Conservation (phyloP, 1,284 basidiomycete genomes). For the Ganoderma lucidum region DNA sequence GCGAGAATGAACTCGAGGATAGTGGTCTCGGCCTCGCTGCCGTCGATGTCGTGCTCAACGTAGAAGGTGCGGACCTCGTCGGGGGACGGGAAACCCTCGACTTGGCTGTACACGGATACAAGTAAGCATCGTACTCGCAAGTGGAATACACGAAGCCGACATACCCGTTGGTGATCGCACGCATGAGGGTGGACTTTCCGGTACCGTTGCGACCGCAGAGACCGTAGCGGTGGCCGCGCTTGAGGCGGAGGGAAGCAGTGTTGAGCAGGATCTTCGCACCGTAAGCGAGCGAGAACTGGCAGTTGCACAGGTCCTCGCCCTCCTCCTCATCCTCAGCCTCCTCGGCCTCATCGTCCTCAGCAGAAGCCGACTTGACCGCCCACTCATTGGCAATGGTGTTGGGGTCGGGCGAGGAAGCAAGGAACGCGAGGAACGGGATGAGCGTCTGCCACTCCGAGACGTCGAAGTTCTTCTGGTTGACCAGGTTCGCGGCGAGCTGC, state of each 20-base stretch:
- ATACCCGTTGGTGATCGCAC: constrained; percentile 87
- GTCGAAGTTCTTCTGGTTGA: constrained; percentile 93
- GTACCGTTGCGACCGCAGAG: constrained; percentile 98
- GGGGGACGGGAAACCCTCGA: constrained; percentile 97
- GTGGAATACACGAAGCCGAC: constrained; percentile 22
- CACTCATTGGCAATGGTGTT: constrained; percentile 81
- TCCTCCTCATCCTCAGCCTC: constrained; percentile 92
- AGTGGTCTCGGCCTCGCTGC: constrained; percentile 91
- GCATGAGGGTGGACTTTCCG: constrained; percentile 98
- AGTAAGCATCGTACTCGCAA: constrained; percentile 18
- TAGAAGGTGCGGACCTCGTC: constrained; percentile 98
- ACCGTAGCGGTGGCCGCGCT: constrained; percentile 99
- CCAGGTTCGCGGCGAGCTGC: constrained; percentile 84
- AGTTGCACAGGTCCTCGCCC: constrained; percentile 98
- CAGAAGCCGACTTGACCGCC: constrained; percentile 88
- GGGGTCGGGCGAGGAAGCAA: constrained; percentile 72
- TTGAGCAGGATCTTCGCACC: constrained; percentile 99
- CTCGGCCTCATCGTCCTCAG: constrained; percentile 75
- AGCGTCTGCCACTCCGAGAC: constrained; percentile 88
- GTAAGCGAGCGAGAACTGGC: constrained; percentile 97
- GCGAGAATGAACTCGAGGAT: constrained; percentile 89
- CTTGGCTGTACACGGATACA: constrained; percentile 63
- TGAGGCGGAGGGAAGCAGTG: constrained; percentile 95
- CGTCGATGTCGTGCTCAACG: constrained; percentile 99
- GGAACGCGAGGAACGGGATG: constrained; percentile 79